Evolutionary conservation across 768 basidiomycete genomes (phyloP), one percentile per base, ranked within the genome.

Genomic region (Suillus plorans): DNA sequence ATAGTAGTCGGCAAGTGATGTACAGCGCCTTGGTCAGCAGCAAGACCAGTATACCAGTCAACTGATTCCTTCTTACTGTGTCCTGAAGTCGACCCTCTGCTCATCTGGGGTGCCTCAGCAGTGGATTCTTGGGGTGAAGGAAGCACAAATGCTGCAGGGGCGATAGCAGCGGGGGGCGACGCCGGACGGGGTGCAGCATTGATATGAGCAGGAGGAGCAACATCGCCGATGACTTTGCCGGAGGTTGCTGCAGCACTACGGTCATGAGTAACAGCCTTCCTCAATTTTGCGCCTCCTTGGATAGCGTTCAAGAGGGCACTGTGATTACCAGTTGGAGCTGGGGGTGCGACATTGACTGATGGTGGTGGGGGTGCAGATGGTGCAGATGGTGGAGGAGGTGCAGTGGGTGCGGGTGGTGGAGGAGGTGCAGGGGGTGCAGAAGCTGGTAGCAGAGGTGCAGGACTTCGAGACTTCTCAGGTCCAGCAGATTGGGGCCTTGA

Each of bases 31-130:
- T 79, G 79, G 78, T 97, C 89, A 45, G 90, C 91, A 14, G 96
- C 95, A 14, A 97, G 82, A 39, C 89, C 90, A 60, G 88, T 85
- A 73, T 93, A 95, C 96, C 96, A 99, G 70, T 94, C 95, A 4
- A 97, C 90, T 8, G 89, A 90, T 75, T 95, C 90, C 65, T 88
- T 81, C 70, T 90, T 85, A 62, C 77, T 82, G 41, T 82, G 77
- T 44, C 72, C 67, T 44, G 68, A 63, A 41, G 69, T 75, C 45
- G 45, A 63, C 58, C 50, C 63, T 60, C 64, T 41, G 20, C 47
- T 68, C 61, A 72, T 71, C 2, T 56, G 47, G 28, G 69, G 66
- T 25, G 44, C 65, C 49, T 36, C 69, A 14, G 70, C 66, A 1
- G 62, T 50, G 9, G 66, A 65, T 44, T 73, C 69, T 36, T 73